Base-by-base conservation (phyloP, 2,329 filamentous ascomycete species). In the Fusarium dlaminii region DNA sequence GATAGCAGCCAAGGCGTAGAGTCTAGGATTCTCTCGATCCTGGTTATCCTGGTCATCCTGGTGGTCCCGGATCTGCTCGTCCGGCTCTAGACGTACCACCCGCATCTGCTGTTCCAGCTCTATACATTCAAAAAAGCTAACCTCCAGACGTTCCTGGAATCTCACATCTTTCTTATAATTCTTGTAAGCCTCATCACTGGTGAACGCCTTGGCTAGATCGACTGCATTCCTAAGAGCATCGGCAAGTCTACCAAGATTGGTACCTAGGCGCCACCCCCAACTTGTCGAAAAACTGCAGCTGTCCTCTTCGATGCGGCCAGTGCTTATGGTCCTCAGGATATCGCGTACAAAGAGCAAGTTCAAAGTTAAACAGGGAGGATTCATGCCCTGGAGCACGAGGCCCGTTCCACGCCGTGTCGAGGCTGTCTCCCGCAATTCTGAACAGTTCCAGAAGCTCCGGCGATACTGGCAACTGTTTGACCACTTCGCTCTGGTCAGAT, bases 231-330 rank as follows among this genome's bases (percentile, higher is more conserved):
- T 5, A 15, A 5, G 14, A 22, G 45, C 45, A 29, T 17, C 3
- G 27, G 14, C 13, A 29, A 48, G 27, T 48, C 45, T 48, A 11
- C 6, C 14, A 30, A 14, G 5, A 12, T 8, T 15, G n/a, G 42
- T 12, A 11, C 1, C 3, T 24, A 0, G 17, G 42, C 24, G 42
- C 42, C 42, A 43, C 42, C 8, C 8, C n/a, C n/a, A 12, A 6
- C 1, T 11, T 1, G n/a, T 11, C 11, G 1, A 24, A 29, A 48
- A 3, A 5, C 5, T 27, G 5, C 8, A 36, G 13, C 13, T 30
- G 17, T 18, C 36, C 24, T 56, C 8, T 40, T 56, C 20, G 22
- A 20, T 22, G 18, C 11, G 8, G 20, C 22, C 8, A 27, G 24
- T 13, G 2, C 6, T 36, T 15, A 5, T 52, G 34, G 20, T 29